phyloP scores from a whole-genome alignment of 768 basidiomycete species.

The Pleurotus cornucopiae region DNA sequence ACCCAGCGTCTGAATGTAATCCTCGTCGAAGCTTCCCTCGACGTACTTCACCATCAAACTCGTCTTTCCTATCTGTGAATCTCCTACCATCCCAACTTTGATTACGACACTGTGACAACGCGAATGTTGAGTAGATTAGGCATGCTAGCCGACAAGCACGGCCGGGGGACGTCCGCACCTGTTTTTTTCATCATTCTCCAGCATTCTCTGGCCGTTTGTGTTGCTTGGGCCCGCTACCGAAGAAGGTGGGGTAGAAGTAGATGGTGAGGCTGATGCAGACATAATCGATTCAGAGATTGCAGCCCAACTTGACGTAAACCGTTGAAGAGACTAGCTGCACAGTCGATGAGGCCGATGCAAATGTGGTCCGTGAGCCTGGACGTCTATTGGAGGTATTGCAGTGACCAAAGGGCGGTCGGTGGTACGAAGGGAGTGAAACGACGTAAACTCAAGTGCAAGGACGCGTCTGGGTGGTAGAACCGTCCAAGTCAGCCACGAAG shows the following conservation, averaged over 20 bases:
- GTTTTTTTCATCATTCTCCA: conserved; percentile 68
- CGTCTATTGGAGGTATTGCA: conserved; percentile 12
- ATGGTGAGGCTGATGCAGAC: conserved; percentile 44
- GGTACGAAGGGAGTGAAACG: conserved; percentile 9
- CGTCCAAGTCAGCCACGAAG: neutral
- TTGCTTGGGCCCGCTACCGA: conserved; percentile 47
- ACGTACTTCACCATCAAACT: conserved; percentile 99
- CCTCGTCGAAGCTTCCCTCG: conserved; percentile 97
- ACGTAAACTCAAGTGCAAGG: conserved; percentile 1
- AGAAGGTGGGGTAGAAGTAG: conserved; percentile 39
- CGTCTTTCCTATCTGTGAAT: conserved; percentile 99
- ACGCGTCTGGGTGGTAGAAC: neutral
- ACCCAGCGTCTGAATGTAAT: conserved; percentile 99
- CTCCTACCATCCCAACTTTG: conserved; percentile 99
- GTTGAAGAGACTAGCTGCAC: neutral
- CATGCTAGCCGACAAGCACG: neutral
- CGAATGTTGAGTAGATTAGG: neutral
- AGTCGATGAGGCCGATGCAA: conserved; percentile 14
- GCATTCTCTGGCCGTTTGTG: conserved; percentile 50
- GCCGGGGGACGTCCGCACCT: conserved; percentile 33
- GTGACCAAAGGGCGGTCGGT: conserved; percentile 17
- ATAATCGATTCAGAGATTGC: conserved; percentile 25
- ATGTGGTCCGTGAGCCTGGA: conserved; percentile 17
- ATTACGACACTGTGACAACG: conserved; percentile 72
- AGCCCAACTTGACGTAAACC: neutral